These are phyloP conservation scores for Penicillium rolfsii DNA, from an alignment of 2,329 filamentous ascomycete genomes.

Conservation along the genomic window DNA sequence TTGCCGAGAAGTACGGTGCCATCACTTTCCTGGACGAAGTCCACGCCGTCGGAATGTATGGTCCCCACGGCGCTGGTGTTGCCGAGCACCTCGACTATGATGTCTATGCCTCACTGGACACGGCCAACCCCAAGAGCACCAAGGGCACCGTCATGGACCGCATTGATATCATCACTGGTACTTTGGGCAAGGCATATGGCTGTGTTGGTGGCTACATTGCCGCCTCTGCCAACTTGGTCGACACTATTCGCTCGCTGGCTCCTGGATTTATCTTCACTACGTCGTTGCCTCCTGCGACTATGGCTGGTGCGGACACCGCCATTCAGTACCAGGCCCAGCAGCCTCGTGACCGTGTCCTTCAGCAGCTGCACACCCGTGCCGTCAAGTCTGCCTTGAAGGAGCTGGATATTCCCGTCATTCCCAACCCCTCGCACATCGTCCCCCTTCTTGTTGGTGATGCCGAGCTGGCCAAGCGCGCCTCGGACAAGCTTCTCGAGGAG, in stretches of 20 bases:
- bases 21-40: slow-evolving; percentile 98
- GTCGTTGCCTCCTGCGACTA: slow-evolving; percentile 90
- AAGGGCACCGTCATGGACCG: slow-evolving; percentile 90
- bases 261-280: slow-evolving; percentile 99
- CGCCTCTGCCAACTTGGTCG: slow-evolving; percentile 81
- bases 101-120: slow-evolving; percentile 73
- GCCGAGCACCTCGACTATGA: slow-evolving; percentile 97
- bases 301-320: slow-evolving; percentile 88
- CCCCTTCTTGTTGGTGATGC: slow-evolving; percentile 93
- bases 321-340: slow-evolving; percentile 93
- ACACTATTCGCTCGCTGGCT: slow-evolving; percentile 90
- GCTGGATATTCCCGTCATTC: slow-evolving; percentile 91
- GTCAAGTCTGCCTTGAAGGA: slow-evolving; percentile 82
- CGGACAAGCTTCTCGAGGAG: slow-evolving; percentile 85
- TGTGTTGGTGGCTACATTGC: slow-evolving; percentile 98
- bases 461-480: slow-evolving; percentile 86
- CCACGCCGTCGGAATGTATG: slow-evolving; percentile 99
- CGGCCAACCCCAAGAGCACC: slow-evolving; percentile 49
- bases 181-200: slow-evolving; percentile 95
- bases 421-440: slow-evolving; percentile 95
- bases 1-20: slow-evolving; percentile 96
- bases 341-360: slow-evolving; percentile 82
- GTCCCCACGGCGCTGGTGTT: slow-evolving; percentile 90
- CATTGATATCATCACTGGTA: slow-evolving; percentile 96
- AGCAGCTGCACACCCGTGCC: slow-evolving; percentile 93